Conservation (phyloP, 108 stramenopile species). For the Discostella pseudostelligera region DNA sequence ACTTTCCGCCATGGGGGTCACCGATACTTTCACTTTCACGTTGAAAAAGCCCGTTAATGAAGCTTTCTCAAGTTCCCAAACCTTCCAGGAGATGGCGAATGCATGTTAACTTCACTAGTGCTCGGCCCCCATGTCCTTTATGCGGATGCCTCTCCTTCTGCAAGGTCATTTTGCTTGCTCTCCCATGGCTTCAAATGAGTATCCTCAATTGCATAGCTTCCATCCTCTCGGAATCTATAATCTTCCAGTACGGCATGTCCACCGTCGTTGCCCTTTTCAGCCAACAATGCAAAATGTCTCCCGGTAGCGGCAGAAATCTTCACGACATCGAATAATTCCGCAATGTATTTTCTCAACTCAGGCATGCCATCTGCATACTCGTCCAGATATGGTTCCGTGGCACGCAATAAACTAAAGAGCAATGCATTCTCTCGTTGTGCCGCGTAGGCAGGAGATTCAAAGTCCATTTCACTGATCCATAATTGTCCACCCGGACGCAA, state of each 20-base stretch:
- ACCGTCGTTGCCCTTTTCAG: slow-evolving; percentile 50
- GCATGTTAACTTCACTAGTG: no score
- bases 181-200: slow-evolving; percentile 79
- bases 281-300: slow-evolving; percentile 78
- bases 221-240: slow-evolving; percentile 59
- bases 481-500: slow-evolving; percentile 68
- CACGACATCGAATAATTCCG: slow-evolving; percentile 32
- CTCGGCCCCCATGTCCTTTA: no score
- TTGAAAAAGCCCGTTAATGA: no score
- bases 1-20: no score
- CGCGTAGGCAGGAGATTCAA: slow-evolving; percentile 75
- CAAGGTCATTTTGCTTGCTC: slow-evolving; percentile 1
- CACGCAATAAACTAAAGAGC: slow-evolving; percentile 67
- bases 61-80: no score
- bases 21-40: no score
- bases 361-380: slow-evolving; percentile 74
- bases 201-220: slow-evolving; percentile 68
- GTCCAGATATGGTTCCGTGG: slow-evolving; percentile 83
- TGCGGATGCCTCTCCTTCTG: no score
- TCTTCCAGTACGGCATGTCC: slow-evolving; percentile 44
- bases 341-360: slow-evolving; percentile 47
- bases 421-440: slow-evolving; percentile 75
- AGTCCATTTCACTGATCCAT: slow-evolving; percentile 86
- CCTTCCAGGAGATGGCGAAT: no score
- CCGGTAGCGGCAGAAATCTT: slow-evolving; percentile 71